Conservation (phyloP, 106 monocot genomes). For the Ottelia alismoides region DNA sequence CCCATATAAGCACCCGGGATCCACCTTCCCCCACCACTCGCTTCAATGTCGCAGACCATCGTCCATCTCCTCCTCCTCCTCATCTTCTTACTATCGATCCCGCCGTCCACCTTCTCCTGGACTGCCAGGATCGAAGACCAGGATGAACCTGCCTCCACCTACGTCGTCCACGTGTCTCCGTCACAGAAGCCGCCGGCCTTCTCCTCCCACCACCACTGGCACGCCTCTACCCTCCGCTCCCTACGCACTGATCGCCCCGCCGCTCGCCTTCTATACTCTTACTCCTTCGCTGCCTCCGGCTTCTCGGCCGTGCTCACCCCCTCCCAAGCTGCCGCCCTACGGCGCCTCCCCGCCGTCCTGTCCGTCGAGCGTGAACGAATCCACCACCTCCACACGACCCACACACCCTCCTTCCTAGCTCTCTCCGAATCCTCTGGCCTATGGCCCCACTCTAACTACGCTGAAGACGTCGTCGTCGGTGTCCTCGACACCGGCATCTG, state of each 20-base stretch:
- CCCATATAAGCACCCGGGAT: slow-evolving; percentile 1
- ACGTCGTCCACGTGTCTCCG: slow-evolving; percentile 68
- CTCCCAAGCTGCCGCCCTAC: slow-evolving; percentile 32
- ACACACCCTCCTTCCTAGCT: slow-evolving; percentile 58
- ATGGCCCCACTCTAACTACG: slow-evolving; percentile 49
- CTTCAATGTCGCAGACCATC: background rate
- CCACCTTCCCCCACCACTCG: background rate
- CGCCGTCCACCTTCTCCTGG: slow-evolving; percentile 7
- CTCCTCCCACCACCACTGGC: slow-evolving; percentile 30
- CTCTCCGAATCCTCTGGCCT: slow-evolving; percentile 46
- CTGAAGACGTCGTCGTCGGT: slow-evolving; percentile 39
- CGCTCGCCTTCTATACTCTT: slow-evolving; percentile 48
- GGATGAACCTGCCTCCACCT: slow-evolving; percentile 35
- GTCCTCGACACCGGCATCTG: slow-evolving; percentile 61
- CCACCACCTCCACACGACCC: slow-evolving; percentile 63
- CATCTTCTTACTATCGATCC: slow-evolving; percentile 10
- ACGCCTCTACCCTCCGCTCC: slow-evolving; percentile 29
- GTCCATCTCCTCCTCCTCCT: background rate
- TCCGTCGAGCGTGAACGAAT: slow-evolving; percentile 41
- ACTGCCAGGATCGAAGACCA: slow-evolving; percentile 1
- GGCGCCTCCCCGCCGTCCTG: slow-evolving; percentile 25
- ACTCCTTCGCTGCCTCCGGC: slow-evolving; percentile 36
- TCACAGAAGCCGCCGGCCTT: slow-evolving; percentile 20
- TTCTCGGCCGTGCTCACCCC: slow-evolving; percentile 57
- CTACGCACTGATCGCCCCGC: slow-evolving; percentile 10